phyloP scores from a whole-genome alignment of 352 stramenopile genomes.

The Phytophthora lateralis region DNA sequence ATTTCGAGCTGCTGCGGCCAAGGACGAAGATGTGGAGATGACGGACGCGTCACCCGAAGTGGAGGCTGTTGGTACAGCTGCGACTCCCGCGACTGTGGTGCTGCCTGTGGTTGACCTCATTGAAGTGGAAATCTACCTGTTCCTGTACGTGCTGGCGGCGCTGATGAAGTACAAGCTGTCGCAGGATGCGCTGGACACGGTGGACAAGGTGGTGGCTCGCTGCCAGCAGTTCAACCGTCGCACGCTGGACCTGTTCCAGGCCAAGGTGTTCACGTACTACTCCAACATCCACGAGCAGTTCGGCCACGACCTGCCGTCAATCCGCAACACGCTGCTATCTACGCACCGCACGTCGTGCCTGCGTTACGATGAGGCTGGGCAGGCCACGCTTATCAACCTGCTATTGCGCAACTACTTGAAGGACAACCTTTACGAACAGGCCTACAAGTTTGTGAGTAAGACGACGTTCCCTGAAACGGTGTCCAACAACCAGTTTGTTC shows the following conservation, averaged over 20 bases:
- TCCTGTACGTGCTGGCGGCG: slow-evolving; percentile 72
- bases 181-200: slow-evolving; percentile 57
- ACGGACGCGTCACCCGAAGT: slow-evolving; percentile 45
- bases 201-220: slow-evolving; percentile 58
- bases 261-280: slow-evolving; percentile 83
- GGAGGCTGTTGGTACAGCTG: slow-evolving; percentile 17
- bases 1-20: slow-evolving; percentile 9
- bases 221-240: slow-evolving; percentile 83
- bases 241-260: slow-evolving; percentile 80
- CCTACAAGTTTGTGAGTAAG: slow-evolving; percentile 93
- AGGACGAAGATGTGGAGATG: slow-evolving; percentile 65
- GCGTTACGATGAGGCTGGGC: slow-evolving; percentile 89
- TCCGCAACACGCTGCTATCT: slow-evolving; percentile 69
- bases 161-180: slow-evolving; percentile 75
- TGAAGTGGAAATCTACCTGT: slow-evolving; percentile 89
- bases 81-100: slow-evolving; percentile 24
- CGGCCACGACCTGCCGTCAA: slow-evolving; percentile 55
- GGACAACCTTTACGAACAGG: slow-evolving; percentile 92
- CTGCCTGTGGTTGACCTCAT: slow-evolving; percentile 72
- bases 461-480: slow-evolving; percentile 89
- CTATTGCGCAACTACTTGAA: slow-evolving; percentile 91
- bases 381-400: slow-evolving; percentile 92
- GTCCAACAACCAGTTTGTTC: slow-evolving; percentile 99
- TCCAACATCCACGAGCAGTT: slow-evolving; percentile 77
- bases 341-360: slow-evolving; percentile 90